Evolutionary conservation across 1,284 basidiomycete species (phyloP).

Genomic region (Cutaneotrichosporon sp.): DNA sequence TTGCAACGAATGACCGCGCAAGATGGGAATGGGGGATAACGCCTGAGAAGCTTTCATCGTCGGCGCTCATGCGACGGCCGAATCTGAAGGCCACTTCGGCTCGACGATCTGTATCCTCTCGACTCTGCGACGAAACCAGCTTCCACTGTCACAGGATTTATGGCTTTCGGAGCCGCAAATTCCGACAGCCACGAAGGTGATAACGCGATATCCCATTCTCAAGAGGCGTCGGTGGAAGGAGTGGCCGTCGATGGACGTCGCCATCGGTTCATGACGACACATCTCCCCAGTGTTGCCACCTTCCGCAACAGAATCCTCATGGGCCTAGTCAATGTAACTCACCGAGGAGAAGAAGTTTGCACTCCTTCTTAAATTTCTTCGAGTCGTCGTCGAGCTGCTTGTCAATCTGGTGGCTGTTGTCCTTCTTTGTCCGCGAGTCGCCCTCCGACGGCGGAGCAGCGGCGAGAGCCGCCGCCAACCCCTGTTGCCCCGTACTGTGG

Average conservation of each 20-base stretch:
- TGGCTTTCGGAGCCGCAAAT: too few species aligned
- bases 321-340: slow-evolving; percentile 41
- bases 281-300: neutral
- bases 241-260: too few species aligned
- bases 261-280: neutral
- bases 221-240: too few species aligned
- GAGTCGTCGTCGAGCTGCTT: slow-evolving; percentile 60
- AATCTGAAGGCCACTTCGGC: too few species aligned
- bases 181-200: too few species aligned
- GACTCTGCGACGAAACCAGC: neutral
- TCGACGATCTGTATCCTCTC: too few species aligned
- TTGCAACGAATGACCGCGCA: neutral
- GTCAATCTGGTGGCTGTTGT: slow-evolving; percentile 62
- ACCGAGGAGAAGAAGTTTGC: slow-evolving; percentile 92
- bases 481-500: slow-evolving; percentile 23
- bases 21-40: neutral
- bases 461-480: slow-evolving; percentile 41
- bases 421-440: slow-evolving; percentile 52
- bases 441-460: slow-evolving; percentile 25
- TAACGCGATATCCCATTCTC: too few species aligned
- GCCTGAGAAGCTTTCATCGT: neutral
- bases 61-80: neutral
- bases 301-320: neutral
- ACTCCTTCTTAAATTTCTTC: slow-evolving; percentile 76
- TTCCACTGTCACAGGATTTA: too few species aligned